A percentile compares a stretch with the other conserved stretches of the same genome.
phyloP scores from a whole-genome alignment of 1,284 basidiomycete species.

The Ustilago shanxiensis region DNA sequence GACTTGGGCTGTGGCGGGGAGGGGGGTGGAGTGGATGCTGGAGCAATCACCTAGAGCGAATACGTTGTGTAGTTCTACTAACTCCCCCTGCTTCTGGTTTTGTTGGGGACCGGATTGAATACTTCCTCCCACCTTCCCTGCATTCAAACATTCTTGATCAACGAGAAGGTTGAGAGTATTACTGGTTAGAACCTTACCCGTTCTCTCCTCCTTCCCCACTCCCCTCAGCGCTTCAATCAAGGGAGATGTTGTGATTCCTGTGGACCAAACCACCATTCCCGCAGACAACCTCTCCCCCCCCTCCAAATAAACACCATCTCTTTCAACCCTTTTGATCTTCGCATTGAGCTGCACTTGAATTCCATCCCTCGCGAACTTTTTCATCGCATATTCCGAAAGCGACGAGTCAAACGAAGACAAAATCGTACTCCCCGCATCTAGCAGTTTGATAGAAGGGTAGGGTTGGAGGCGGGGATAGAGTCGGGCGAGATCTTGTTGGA shows the following conservation, averaged over 20 bases:
- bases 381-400: constrained; percentile 60
- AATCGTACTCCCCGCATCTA: constrained; percentile 63
- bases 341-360: constrained; percentile 35
- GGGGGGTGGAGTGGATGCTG: constrained; percentile 70
- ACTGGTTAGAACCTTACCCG: constrained; percentile 75
- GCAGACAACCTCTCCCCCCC: constrained; percentile 3
- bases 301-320: constrained; percentile 9
- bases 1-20: constrained; percentile 71
- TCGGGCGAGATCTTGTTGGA: constrained; percentile 75
- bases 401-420: constrained; percentile 63
- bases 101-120: not conserved
- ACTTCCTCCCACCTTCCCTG: not conserved
- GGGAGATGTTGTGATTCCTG: constrained; percentile 84
- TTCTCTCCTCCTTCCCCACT: constrained; percentile 76
- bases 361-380: constrained; percentile 57
- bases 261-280: constrained; percentile 86
- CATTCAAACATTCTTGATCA: not conserved
- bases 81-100: not conserved
- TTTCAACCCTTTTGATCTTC: constrained; percentile 35
- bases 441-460: constrained; percentile 34
- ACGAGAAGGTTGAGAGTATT: constrained; percentile 32
- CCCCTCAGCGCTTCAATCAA: constrained; percentile 77
- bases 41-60: constrained; percentile 80
- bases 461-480: constrained; percentile 67
- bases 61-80: constrained; percentile 39